Conservation (phyloP, 2,329 filamentous ascomycete species). For the Clarireedia hainanense region DNA sequence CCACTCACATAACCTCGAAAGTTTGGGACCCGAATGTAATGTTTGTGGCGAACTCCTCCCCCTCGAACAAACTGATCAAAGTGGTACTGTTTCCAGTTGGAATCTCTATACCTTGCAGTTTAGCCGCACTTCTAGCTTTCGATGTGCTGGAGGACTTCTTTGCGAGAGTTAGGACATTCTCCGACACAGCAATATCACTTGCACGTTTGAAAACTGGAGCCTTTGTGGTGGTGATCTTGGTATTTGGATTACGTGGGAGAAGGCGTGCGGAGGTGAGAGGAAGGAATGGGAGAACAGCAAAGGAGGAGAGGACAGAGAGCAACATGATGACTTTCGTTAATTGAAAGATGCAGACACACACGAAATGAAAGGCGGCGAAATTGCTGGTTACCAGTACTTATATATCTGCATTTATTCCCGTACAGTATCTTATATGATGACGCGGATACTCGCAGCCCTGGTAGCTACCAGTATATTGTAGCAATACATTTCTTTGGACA, state of each 20-base stretch:
- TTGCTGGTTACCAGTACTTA: no score
- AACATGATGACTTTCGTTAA: neutral
- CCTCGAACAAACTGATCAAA: neutral
- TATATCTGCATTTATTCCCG: no score
- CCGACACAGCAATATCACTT: neutral
- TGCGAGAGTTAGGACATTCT: slow-evolving; percentile 4
- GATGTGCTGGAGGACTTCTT: neutral
- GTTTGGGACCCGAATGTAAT: slow-evolving; percentile 28
- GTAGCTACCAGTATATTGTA: no score
- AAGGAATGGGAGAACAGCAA: neutral
- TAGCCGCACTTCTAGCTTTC: neutral
- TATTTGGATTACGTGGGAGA: neutral
- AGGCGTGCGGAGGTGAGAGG: neutral
- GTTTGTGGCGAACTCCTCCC: slow-evolving; percentile 9
- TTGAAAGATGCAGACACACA: neutral
- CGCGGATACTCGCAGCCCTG: no score
- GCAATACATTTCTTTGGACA: no score
- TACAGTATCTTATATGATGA: no score
- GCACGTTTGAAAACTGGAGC: neutral
- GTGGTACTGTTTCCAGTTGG: neutral
- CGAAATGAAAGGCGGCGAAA: neutral
- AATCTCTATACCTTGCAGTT: neutral
- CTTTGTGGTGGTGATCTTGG: neutral
- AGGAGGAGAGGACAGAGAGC: neutral
- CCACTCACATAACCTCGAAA: slow-evolving; percentile 21